These are phyloP conservation scores for Nitzschia inconspicua DNA, from an alignment of 108 stramenopile species.

Conservation along the genomic window DNA sequence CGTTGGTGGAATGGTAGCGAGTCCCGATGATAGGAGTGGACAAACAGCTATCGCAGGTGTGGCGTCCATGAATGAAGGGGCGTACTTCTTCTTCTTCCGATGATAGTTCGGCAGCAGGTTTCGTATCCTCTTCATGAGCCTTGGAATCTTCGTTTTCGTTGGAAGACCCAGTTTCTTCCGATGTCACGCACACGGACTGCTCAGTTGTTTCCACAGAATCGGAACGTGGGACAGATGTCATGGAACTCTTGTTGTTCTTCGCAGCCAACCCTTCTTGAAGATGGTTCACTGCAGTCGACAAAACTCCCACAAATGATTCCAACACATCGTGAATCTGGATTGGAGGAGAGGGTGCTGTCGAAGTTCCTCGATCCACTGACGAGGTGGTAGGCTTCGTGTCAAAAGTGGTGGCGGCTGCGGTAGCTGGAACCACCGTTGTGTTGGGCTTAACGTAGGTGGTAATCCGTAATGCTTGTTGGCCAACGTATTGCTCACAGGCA, in stretches of 20 bases:
- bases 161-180: background rate
- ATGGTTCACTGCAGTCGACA: slow-evolving; percentile 26
- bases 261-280: slow-evolving; percentile 10
- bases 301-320: slow-evolving; percentile 20
- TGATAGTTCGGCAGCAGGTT: no score
- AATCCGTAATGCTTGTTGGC: slow-evolving; percentile 34
- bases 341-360: background rate
- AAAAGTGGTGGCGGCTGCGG: background rate
- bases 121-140: background rate
- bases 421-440: background rate
- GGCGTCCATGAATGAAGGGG: slow-evolving; percentile 79
- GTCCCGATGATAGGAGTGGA: slow-evolving; percentile 77
- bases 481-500: slow-evolving; percentile 57
- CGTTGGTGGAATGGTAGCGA: slow-evolving; percentile 75
- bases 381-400: background rate
- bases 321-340: slow-evolving; percentile 13
- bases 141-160: background rate
- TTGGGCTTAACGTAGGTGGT: slow-evolving; percentile 50
- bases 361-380: slow-evolving; percentile 8
- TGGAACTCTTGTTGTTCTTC: no score
- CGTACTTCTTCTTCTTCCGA: slow-evolving; percentile 9
- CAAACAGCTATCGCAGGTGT: slow-evolving; percentile 85
- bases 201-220: no score
- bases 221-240: background rate
- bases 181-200: background rate